These are phyloP conservation scores for Melaleuca alternifolia DNA, from an alignment of 345 rosid species.

Conservation along the genomic window DNA sequence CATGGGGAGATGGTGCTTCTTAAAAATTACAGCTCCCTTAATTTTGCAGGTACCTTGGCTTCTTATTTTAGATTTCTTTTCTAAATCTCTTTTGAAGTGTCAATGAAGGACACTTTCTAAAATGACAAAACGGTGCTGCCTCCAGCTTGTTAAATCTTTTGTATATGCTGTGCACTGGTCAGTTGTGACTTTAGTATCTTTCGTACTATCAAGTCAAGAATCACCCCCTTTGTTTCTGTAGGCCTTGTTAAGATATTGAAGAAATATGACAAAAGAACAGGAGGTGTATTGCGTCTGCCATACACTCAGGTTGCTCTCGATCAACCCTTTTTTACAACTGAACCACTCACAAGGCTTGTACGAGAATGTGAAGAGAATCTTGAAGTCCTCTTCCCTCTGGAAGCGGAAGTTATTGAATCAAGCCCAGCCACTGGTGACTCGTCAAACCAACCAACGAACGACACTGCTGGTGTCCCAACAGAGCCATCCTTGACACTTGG, in stretches of 20 bases:
- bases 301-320: constrained; percentile 71
- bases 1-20: constrained; percentile 97
- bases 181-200: background rate
- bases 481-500: constrained; percentile 45
- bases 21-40: constrained; percentile 82
- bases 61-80: background rate
- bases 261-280: constrained; percentile 87
- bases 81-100: background rate
- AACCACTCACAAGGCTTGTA: constrained; percentile 77
- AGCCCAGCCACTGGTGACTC: constrained; percentile 7
- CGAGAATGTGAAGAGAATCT: constrained; percentile 82
- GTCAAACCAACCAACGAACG: constrained; percentile 4
- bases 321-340: constrained; percentile 81
- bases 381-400: constrained; percentile 78
- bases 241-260: constrained; percentile 83
- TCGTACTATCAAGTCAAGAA: background rate
- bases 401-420: constrained; percentile 78
- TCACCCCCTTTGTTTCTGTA: constrained; percentile 3
- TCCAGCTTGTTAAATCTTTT: background rate
- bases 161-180: background rate
- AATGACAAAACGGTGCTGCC: background rate
- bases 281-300: constrained; percentile 64
- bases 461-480: constrained; percentile 13
- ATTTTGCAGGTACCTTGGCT: constrained; percentile 60
- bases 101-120: background rate